Evolutionary conservation across 768 basidiomycete genomes (phyloP).

Genomic region (Tricholoma hemisulphureum): DNA sequence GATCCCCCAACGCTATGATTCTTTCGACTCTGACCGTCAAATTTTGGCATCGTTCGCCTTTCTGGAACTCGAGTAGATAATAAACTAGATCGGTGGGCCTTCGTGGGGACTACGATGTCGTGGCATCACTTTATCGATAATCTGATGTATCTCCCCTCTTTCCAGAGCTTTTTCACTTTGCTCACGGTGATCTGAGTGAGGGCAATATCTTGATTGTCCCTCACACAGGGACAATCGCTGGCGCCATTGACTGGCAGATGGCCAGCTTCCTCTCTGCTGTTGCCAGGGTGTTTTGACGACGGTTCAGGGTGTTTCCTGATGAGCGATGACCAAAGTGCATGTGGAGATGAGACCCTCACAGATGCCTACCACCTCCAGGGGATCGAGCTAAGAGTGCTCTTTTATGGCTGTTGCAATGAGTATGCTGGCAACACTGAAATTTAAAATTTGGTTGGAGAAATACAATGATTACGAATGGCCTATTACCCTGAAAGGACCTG

Average conservation of each 20-base stretch:
- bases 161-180: constrained; percentile 1
- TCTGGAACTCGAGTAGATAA: background rate
- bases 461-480: constrained; percentile 1
- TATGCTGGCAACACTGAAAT: constrained; percentile 2
- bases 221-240: background rate
- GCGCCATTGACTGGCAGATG: constrained; percentile 1
- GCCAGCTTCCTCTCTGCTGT: constrained; percentile 3
- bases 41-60: background rate
- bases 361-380: constrained; percentile 3
- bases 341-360: background rate
- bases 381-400: constrained; percentile 4
- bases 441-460: constrained; percentile 1
- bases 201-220: background rate
- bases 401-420: constrained; percentile 1
- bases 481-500: background rate
- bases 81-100: background rate
- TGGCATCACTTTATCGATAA: too few relatives aligned
- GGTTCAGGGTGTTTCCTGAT: constrained; percentile 2
- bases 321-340: background rate
- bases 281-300: constrained; percentile 3
- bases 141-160: too few relatives aligned
- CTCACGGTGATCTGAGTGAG: background rate
- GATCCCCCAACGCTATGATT: background rate
- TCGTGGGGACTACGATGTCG: background rate
- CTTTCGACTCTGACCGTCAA: background rate